Base-by-base conservation (phyloP, 192 early-diverging fungal genomes). In the Jimgerdemannia lactiflua region DNA sequence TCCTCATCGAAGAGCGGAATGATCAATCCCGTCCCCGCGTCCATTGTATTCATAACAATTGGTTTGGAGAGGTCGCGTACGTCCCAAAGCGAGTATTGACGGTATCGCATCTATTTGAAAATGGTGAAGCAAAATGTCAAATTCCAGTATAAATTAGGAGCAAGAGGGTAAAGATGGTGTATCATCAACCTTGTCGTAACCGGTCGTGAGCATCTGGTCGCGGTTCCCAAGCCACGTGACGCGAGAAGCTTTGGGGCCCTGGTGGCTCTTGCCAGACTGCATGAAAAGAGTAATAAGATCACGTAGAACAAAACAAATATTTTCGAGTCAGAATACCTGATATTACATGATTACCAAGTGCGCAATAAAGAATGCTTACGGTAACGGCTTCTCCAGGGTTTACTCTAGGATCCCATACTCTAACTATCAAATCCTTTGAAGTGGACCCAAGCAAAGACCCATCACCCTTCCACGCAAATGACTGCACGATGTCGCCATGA, bases 1-100 rank as follows among this genome's bases (percentile, higher is more conserved):
- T 97, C 96, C 54, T 88, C 83, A 75, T 97, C 96, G 70, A 89
- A 95, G 18, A 95, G 78, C 3, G 95, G 93, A 10, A 91, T 78
- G 18, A 93, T 75, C 4, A 91, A 73, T n/a, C 93, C 92, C 8
- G 90, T 89, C 3, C 91, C 91, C 2, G 89, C 86, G 70, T 94
- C 94, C 40, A 96, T 72, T 19, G 79, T 82, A 11, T 83, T 80
- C 10, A 89, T 78, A 11, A 83, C 83, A 39, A 95, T 65, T 2
- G 95, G 90, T 10, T 77, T 84, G 10, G 75, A 70, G 39, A 93
- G 77, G 29, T 89, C 85, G 42, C 92, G 85, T 3, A 86, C 78
- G 75, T 95, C 94, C 94, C 94, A 97, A 18, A 97, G 49, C 18
- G 89, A 89, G 8, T 86, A 86, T 78, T 95, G 91, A 42, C 88